These are phyloP conservation scores for Irpex sp. DNA, from an alignment of 1,284 basidiomycete genomes.

Conservation along the genomic window DNA sequence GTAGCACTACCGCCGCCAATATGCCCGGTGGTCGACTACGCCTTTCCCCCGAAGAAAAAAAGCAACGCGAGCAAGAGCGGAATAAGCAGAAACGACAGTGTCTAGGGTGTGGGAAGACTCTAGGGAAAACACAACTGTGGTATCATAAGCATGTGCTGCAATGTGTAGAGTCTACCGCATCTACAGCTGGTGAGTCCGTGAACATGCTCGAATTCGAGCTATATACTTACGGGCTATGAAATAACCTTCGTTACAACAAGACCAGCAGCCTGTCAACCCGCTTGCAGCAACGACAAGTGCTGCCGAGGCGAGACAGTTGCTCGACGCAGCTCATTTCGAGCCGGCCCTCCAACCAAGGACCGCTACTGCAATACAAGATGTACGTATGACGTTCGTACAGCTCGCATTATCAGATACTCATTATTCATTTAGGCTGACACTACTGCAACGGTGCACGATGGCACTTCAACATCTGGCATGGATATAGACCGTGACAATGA, in stretches of 20 bases:
- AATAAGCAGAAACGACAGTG: not conserved
- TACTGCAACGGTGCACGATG: too few species aligned
- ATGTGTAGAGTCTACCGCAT: not conserved
- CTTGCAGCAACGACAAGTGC: not conserved
- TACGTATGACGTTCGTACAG: too few species aligned
- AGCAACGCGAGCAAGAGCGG: not conserved
- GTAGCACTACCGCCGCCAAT: not conserved
- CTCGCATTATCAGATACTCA: too few species aligned
- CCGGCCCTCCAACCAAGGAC: too few species aligned
- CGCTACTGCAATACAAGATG: too few species aligned
- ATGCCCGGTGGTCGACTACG: not conserved
- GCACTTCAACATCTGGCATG: too few species aligned
- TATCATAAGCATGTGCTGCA: not conserved
- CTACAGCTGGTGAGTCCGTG: too few species aligned
- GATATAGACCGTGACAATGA: too few species aligned
- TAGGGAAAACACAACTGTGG: not conserved
- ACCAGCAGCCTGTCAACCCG: not conserved
- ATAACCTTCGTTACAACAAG: not conserved
- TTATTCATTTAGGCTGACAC: too few species aligned
- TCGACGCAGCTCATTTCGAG: not conserved
- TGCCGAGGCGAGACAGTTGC: too few species aligned
- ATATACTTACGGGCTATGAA: not conserved
- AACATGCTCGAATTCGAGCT: too few species aligned
- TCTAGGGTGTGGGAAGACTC: not conserved
- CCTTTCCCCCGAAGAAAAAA: not conserved